Evolutionary conservation across 352 stramenopile genomes (phyloP).

Genomic region (Plasmopara halstedii): DNA sequence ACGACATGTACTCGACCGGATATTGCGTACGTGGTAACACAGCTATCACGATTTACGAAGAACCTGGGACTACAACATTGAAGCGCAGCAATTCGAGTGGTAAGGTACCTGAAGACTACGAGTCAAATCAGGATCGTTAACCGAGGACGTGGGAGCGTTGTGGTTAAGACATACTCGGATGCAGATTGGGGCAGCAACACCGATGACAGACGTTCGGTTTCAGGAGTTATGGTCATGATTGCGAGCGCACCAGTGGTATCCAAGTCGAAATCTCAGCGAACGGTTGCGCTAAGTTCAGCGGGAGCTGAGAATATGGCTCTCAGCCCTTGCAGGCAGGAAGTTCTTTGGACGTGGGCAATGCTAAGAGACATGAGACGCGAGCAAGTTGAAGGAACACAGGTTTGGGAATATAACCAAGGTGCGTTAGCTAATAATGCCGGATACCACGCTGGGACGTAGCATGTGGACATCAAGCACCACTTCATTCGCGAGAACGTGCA

Average conservation of each 20-base stretch:
- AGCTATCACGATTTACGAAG: background rate
- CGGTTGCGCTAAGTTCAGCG: background rate
- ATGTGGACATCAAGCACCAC: background rate
- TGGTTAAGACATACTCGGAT: background rate
- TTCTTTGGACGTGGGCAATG: background rate
- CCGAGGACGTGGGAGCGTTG: background rate
- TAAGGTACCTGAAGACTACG: background rate
- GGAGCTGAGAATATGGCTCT: background rate
- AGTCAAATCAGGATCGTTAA: background rate
- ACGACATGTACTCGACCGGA: background rate
- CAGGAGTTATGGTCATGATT: background rate
- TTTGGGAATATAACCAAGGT: background rate
- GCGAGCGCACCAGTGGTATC: background rate
- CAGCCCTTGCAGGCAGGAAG: background rate
- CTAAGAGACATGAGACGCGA: background rate
- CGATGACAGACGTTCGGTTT: background rate
- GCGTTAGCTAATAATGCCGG: background rate
- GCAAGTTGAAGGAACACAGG: background rate
- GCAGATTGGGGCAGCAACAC: background rate
- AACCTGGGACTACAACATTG: background rate
- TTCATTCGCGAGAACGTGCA: background rate
- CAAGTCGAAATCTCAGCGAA: background rate
- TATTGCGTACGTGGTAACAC: background rate
- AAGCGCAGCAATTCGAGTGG: background rate
- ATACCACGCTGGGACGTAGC: background rate